These are phyloP conservation scores for Boletus rufocinnamomeus DNA, from an alignment of 768 basidiomycete species.

Conservation along the genomic window DNA sequence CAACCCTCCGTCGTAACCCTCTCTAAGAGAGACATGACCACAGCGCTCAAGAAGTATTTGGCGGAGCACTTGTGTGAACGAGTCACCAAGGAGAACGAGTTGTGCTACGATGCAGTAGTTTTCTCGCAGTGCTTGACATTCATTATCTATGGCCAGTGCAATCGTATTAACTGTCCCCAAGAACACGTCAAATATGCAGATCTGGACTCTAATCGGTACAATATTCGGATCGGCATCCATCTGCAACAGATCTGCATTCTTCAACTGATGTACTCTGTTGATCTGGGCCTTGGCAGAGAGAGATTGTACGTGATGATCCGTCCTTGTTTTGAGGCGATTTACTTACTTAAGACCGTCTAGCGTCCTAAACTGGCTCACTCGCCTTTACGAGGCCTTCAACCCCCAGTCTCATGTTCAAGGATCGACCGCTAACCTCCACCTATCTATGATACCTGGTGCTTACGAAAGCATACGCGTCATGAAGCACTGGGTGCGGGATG, in stretches of 20 bases:
- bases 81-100: conserved; percentile 35
- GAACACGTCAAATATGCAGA: conserved; percentile 35
- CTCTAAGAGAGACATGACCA: conserved; percentile 24
- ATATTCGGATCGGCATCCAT: conserved; percentile 45
- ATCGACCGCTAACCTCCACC: conserved; percentile 38
- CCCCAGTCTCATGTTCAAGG: conserved; percentile 52
- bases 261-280: conserved; percentile 28
- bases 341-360: background rate
- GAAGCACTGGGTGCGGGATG: conserved; percentile 47
- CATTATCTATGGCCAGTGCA: conserved; percentile 31
- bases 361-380: conserved; percentile 41
- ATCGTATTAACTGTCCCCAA: conserved; percentile 33
- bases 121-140: conserved; percentile 43
- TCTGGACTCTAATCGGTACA: too few relatives aligned
- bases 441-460: conserved; percentile 41
- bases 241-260: conserved; percentile 53
- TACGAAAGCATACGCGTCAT: too few relatives aligned
- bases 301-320: conserved; percentile 2
- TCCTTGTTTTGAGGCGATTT: too few relatives aligned
- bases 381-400: conserved; percentile 50
- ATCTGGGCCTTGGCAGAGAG: conserved; percentile 2
- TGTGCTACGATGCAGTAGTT: conserved; percentile 31
- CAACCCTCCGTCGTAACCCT: conserved; percentile 15
- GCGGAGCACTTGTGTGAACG: conserved; percentile 27
- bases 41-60: conserved; percentile 27